These are phyloP conservation scores for Debaryomyces castellii DNA, from an alignment of 805 yeast genomes.

Conservation along the genomic window DNA sequence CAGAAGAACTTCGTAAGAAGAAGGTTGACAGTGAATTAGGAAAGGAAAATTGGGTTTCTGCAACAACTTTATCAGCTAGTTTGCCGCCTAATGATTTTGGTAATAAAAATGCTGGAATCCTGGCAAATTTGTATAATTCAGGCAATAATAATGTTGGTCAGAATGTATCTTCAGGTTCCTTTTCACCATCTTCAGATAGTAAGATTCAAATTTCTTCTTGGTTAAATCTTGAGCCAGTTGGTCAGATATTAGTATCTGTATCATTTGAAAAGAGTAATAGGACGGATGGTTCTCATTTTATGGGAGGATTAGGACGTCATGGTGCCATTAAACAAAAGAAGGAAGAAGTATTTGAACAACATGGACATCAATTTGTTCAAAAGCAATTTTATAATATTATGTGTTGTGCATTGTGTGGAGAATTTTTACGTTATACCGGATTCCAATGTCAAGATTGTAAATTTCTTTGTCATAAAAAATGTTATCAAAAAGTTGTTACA, in stretches of 20 bases:
- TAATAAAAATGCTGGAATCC: conserved; percentile 1
- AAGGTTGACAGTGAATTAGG: conserved; percentile 75
- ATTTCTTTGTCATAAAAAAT: conserved; percentile 76
- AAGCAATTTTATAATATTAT: conserved; percentile 93
- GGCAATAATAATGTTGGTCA: not conserved
- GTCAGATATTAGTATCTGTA: conserved; percentile 76
- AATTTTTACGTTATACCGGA: conserved; percentile 84
- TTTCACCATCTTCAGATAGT: conserved; percentile 12
- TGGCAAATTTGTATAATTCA: not conserved
- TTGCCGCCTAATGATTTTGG: conserved; percentile 1
- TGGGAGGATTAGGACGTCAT: conserved; percentile 69
- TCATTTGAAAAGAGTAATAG: conserved; percentile 69
- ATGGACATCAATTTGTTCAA: conserved; percentile 96
- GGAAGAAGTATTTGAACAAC: conserved; percentile 87
- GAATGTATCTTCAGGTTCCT: not conserved
- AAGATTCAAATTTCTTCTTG: conserved; percentile 65
- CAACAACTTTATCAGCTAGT: conserved; percentile 48
- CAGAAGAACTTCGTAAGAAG: conserved; percentile 91
- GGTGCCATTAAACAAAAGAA: conserved; percentile 97
- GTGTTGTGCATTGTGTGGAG: conserved; percentile 98
- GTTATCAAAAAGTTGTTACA: conserved; percentile 77
- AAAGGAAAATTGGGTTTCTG: conserved; percentile 85
- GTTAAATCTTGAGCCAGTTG: conserved; percentile 93
- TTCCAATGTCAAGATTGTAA: conserved; percentile 84
- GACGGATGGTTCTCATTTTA: conserved; percentile 35